Conservation (phyloP, 78 protist species). For the Dictyostelium brefeldianum region DNA sequence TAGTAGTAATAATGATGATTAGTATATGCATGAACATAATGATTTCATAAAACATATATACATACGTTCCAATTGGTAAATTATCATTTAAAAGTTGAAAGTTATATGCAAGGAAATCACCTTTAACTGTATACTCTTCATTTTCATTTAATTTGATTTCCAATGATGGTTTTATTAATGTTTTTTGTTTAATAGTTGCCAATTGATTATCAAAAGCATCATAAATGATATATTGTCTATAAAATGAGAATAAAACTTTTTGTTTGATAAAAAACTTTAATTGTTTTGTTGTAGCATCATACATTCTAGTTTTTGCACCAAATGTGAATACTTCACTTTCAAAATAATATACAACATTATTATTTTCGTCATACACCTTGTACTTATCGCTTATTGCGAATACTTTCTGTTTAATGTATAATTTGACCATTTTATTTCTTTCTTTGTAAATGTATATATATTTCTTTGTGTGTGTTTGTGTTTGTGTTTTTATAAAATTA, state of each 20-base stretch:
- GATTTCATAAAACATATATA: neutral
- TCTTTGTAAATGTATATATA: neutral
- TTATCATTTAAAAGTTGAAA: neutral
- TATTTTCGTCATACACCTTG: neutral
- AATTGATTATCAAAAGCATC: neutral
- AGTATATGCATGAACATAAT: no score
- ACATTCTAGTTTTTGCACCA: neutral
- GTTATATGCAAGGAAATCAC: neutral
- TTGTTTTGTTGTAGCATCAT: neutral
- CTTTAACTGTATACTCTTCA: neutral
- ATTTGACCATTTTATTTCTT: neutral
- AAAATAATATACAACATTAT: neutral
- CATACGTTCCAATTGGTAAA: neutral
- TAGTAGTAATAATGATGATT: no score
- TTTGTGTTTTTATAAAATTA: no score
- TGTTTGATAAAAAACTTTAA: neutral
- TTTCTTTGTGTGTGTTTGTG: neutral
- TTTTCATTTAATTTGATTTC: neutral
- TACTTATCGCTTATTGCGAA: neutral
- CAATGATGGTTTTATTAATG: neutral
- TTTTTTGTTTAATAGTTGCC: neutral
- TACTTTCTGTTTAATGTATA: constrained; percentile 1
- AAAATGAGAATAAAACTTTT: neutral
- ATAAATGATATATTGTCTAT: neutral
- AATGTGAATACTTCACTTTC: neutral